A percentile compares a stretch with the other conserved stretches of the same genome.
phyloP scores from a whole-genome alignment of 805 yeast species.

The Limtongozyma cylindracea region DNA sequence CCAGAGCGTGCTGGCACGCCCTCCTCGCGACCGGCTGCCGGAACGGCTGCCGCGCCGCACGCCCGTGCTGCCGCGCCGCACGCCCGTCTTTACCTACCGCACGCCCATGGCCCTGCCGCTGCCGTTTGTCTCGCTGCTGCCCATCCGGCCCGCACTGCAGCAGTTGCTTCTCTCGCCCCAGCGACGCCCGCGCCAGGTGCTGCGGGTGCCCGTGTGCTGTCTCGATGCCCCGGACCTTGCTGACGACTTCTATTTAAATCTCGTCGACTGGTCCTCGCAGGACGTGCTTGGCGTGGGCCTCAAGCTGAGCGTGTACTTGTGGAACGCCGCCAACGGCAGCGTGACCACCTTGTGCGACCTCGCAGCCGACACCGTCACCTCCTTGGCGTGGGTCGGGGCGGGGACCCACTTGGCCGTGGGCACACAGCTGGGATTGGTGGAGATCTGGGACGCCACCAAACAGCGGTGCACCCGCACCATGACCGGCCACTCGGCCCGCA shows the following conservation, averaged over 20 bases:
- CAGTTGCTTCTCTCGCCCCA: conserved; percentile 58
- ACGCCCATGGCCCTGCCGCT: conserved; percentile 42
- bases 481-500: conserved; percentile 77
- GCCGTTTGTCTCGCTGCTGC: conserved; percentile 54
- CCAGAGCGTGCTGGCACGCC: conserved; percentile 15
- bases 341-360: conserved; percentile 65
- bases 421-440: conserved; percentile 65
- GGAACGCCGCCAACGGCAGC: conserved; percentile 72
- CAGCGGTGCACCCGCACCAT: conserved; percentile 68
- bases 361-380: conserved; percentile 49
- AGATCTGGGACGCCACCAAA: conserved; percentile 82
- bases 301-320: conserved; percentile 66
- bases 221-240: conserved; percentile 89
- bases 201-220: conserved; percentile 78
- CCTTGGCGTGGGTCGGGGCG: conserved; percentile 80
- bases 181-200: conserved; percentile 49
- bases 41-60: conserved; percentile 1
- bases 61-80: conserved; percentile 1
- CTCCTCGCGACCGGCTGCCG: conserved; percentile 2
- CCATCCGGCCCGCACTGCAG: conserved; percentile 78
- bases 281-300: conserved; percentile 79
- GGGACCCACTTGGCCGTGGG: conserved; percentile 93
- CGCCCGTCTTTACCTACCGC: conserved; percentile 37
- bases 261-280: conserved; percentile 89
- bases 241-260: conserved; percentile 79